phyloP scores from a whole-genome alignment of 345 rosid species.

The Trapa bicornis region DNA sequence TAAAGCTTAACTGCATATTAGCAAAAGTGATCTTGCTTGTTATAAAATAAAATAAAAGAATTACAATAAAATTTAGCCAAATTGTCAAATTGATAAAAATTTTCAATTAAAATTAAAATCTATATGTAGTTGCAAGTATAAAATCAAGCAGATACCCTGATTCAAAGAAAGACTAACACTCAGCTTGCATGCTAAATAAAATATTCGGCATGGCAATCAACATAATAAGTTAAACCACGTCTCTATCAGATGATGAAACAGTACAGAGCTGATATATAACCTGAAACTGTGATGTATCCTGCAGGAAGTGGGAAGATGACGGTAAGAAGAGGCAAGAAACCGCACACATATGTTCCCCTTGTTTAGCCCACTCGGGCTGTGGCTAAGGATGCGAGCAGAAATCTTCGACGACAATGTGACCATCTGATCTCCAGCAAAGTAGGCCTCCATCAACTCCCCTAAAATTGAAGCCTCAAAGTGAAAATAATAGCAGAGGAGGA shows the following conservation, averaged over 20 bases:
- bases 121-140: no score
- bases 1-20: background rate
- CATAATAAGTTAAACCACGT: background rate
- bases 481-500: background rate
- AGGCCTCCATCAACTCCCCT: background rate
- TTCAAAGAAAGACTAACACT: background rate
- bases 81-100: background rate
- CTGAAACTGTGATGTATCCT: constrained; percentile 51
- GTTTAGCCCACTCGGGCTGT: constrained; percentile 26
- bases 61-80: background rate
- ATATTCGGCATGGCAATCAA: background rate
- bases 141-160: no score
- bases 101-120: background rate
- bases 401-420: constrained; percentile 43
- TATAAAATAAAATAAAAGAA: background rate
- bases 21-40: background rate
- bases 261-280: constrained; percentile 15
- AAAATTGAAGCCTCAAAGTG: background rate
- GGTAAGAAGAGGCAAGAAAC: constrained; percentile 23
- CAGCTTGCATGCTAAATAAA: background rate
- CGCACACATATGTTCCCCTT: constrained; percentile 14
- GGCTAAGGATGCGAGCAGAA: constrained; percentile 35
- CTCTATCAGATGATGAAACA: background rate
- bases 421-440: background rate
- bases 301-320: constrained; percentile 51